Conservation (phyloP, 306 rosid species). For the Trifolium repens region DNA sequence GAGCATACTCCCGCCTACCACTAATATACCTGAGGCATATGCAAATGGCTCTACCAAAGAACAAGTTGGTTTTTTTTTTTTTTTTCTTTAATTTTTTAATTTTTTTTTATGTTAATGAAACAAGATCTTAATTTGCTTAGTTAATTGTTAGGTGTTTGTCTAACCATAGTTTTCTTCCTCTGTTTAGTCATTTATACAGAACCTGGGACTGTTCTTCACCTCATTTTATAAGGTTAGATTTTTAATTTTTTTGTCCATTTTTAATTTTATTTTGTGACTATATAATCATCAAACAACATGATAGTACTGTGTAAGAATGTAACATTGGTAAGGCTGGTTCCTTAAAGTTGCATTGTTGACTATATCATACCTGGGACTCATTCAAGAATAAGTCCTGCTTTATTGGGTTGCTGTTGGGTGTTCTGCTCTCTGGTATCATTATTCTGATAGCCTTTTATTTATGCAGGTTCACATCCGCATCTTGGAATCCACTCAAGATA, state of each 20-base stretch:
- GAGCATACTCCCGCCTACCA: conserved; percentile 74
- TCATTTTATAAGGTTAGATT: no score
- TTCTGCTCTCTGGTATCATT: conserved; percentile 10
- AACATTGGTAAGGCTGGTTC: not conserved
- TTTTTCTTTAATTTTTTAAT: no score
- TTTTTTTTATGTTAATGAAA: not conserved
- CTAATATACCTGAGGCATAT: conserved; percentile 93
- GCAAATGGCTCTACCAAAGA: conserved; percentile 83
- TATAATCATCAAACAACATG: conserved; percentile 24
- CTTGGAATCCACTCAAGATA: conserved; percentile 77
- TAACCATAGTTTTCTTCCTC: conserved; percentile 8
- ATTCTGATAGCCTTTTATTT: conserved; percentile 10
- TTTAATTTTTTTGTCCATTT: no score
- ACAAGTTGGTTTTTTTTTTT: conserved; percentile 69
- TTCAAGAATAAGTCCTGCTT: conserved; percentile 18
- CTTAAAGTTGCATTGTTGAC: conserved; percentile 4
- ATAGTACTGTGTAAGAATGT: conserved; percentile 18
- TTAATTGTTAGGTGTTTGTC: conserved; percentile 20
- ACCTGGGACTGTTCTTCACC: no score
- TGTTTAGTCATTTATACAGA: conserved; percentile 82
- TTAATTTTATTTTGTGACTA: not conserved
- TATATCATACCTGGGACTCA: not conserved
- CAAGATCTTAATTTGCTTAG: not conserved
- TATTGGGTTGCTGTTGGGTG: conserved; percentile 6
- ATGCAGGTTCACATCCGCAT: conserved; percentile 81